phyloP scores from a whole-genome alignment of 176 grass and related monocot species.

The Bromus sterilis region DNA sequence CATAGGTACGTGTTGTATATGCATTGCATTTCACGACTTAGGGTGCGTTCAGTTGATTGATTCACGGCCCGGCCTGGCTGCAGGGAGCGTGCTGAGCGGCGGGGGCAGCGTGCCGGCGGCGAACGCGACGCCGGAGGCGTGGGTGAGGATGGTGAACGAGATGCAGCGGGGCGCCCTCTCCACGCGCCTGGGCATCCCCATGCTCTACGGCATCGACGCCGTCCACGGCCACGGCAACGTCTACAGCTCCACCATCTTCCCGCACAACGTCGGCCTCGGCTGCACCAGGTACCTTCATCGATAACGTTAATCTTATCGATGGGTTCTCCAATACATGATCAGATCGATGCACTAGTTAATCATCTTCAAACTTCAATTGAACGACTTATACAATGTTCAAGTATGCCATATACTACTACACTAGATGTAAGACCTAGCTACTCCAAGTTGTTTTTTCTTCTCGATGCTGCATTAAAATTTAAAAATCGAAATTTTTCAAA shows the following conservation, averaged over 20 bases:
- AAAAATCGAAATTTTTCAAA: background rate
- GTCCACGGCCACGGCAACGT: slow-evolving; percentile 80
- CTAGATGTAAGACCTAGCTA: background rate
- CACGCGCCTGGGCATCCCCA: slow-evolving; percentile 64
- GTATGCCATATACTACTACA: background rate
- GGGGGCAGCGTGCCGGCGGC: slow-evolving; percentile 44
- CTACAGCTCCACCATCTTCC: slow-evolving; percentile 75
- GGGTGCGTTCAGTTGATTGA: no score
- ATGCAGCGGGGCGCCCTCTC: slow-evolving; percentile 41
- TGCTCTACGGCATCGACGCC: slow-evolving; percentile 82
- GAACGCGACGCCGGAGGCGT: slow-evolving; percentile 36
- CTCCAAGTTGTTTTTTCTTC: background rate
- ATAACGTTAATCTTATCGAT: no score
- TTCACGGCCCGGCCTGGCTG: background rate
- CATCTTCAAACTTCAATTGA: background rate
- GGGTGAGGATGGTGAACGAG: slow-evolving; percentile 43
- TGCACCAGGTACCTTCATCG: slow-evolving; percentile 25
- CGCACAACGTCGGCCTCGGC: slow-evolving; percentile 74
- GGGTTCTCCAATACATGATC: background rate
- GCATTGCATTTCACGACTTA: background rate
- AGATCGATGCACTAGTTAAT: background rate
- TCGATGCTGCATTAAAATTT: background rate
- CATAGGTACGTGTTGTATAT: slow-evolving; percentile 9
- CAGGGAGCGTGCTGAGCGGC: slow-evolving; percentile 63
- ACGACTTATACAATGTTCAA: background rate